phyloP scores from a whole-genome alignment of 108 stramenopile genomes.

The Cyclotella choctawhatcheeana region DNA sequence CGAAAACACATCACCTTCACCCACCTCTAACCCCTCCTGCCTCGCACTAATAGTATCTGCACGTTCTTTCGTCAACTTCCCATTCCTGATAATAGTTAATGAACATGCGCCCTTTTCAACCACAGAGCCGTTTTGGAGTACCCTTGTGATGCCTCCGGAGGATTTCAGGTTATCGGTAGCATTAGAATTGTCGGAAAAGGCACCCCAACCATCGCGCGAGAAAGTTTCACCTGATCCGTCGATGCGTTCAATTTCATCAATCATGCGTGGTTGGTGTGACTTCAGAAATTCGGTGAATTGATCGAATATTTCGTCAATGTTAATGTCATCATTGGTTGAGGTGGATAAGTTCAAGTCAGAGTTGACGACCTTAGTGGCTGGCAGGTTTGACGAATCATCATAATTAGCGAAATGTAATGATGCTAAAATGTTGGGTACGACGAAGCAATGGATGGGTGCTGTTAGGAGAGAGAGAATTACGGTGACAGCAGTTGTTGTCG shows the following conservation, averaged over 20 bases:
- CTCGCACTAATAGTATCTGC: conserved; percentile 81
- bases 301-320: conserved; percentile 55
- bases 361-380: too few species aligned
- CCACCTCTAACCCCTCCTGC: conserved; percentile 50
- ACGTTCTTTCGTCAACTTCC: conserved; percentile 69
- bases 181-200: conserved; percentile 49
- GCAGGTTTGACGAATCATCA: too few species aligned
- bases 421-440: too few species aligned
- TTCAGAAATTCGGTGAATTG: conserved; percentile 68
- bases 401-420: too few species aligned
- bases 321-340: background rate
- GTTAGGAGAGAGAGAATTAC: too few species aligned
- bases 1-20: conserved; percentile 80
- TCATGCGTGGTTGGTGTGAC: conserved; percentile 65
- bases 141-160: conserved; percentile 82
- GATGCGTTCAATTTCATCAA: conserved; percentile 65
- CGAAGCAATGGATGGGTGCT: too few species aligned
- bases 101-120: conserved; percentile 96
- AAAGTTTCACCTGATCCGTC: conserved; percentile 66
- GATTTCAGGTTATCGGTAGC: conserved; percentile 15
- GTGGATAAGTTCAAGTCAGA: background rate
- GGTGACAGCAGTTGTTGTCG: too few species aligned
- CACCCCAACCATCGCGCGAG: conserved; percentile 77
- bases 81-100: conserved; percentile 76
- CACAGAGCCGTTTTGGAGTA: conserved; percentile 85